Evolutionary conservation across 2,329 filamentous ascomycete genomes (phyloP), one percentile per base, ranked within the genome.

Genomic region (Pestalotiopsis fici): DNA sequence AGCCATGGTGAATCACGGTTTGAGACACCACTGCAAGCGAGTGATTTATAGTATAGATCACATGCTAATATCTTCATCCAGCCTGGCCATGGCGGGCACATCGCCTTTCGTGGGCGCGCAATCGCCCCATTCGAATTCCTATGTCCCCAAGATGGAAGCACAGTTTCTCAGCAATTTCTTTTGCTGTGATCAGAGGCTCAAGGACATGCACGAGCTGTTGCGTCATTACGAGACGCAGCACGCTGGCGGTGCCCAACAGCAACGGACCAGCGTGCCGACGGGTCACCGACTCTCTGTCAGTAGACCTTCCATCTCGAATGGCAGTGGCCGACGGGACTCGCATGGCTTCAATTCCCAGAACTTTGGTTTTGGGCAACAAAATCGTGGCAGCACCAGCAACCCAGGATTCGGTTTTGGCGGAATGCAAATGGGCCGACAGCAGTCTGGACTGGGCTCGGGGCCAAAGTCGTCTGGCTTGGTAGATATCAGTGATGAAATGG

Each of bases 101-200:
- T 98, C 96, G n/a, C 96, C 96, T 12, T 97, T 95, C 76, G 86
- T 89, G 25, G 79, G 83, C 68, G 90, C 87, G 67, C 92, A 95
- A 79, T 97, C 95, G n/a, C 94, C 96, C 0, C 95, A 98, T 80
- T 98, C 95, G 1, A 97, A 95, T 6, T 98, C 96, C 28, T 98
- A 98, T 78, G 88, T 98, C 1, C 95, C 95, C 11, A 98, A 97
- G 80, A 90, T 98, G 77, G 96, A 99, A 81, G 95, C 95, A 69
- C 96, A 95, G 77, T 99, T 98, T 79, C 97, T 98, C 93, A 92
- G 92, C 80, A 95, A 98, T 82, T 98, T 98, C 81, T 92, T 92
- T 64, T 99, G 96, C 83, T 99, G 96, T 81, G 94, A 94, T 75
- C 88, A 93, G 74, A 95, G 91, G 37, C 87, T 98, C 72, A 92